Percentiles rank a stretch among this genome's conserved stretches.
Evolutionary conservation across 495 filamentous ascomycete genomes (phyloP).

Genomic region (Tetracladium marchalianum): DNA sequence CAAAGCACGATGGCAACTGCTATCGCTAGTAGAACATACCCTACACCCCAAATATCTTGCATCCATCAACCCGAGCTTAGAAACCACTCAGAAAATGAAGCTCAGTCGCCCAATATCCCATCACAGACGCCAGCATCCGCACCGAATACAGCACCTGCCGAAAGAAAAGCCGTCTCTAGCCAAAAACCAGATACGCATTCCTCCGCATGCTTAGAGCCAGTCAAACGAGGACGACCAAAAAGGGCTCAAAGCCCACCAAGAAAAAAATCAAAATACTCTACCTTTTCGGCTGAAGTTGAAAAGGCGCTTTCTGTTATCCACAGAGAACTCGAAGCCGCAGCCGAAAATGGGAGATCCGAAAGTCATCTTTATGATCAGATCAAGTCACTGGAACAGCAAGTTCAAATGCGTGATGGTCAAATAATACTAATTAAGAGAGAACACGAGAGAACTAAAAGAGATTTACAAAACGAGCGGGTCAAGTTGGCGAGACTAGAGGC

Average conservation of each 20-base stretch:
- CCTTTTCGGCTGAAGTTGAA: constrained; percentile 9
- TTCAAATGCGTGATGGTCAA: constrained; percentile 9
- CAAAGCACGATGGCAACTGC: no score
- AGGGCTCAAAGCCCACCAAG: constrained; percentile 4
- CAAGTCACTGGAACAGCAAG: constrained; percentile 7
- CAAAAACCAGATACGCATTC: not conserved
- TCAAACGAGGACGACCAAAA: not conserved
- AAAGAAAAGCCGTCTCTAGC: no score
- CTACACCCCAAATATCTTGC: no score
- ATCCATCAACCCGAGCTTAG: no score
- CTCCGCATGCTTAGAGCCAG: not conserved
- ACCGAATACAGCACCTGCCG: no score
- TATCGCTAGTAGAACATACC: no score
- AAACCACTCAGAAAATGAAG: no score
- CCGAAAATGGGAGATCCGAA: constrained; percentile 3
- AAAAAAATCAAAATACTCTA: constrained; percentile 11
- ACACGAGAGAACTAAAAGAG: constrained; percentile 2
- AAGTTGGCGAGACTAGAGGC: not conserved
- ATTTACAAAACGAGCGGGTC: not conserved
- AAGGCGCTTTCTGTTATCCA: constrained; percentile 11
- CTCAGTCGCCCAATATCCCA: no score
- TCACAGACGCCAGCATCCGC: no score
- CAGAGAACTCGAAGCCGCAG: constrained; percentile 10
- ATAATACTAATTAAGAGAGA: not conserved
- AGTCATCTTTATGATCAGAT: constrained; percentile 3